Conservation (phyloP, 441 rosid species). For the Biscutella laevigata region DNA sequence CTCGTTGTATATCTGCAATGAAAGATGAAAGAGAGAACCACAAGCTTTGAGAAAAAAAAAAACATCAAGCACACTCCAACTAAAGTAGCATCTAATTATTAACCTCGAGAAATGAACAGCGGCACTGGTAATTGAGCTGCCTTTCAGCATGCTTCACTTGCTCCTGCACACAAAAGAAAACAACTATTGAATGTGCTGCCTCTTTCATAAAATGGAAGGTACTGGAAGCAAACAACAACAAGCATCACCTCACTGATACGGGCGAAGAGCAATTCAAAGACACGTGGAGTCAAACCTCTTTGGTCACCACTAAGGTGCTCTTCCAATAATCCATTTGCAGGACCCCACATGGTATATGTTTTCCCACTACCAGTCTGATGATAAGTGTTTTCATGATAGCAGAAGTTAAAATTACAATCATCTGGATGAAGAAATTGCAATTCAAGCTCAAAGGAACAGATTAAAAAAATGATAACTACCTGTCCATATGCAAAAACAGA, state of each 20-base stretch:
- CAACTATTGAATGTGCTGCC: conserved; percentile 11
- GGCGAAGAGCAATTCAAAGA: conserved; percentile 69
- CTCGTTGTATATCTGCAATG: conserved; percentile 90
- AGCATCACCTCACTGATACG: conserved; percentile 73
- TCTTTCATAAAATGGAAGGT: conserved; percentile 7
- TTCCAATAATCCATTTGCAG: conserved; percentile 72
- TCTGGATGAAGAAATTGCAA: background rate
- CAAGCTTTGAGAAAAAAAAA: conserved; percentile 6
- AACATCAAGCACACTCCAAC: background rate
- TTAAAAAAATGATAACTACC: conserved; percentile 30
- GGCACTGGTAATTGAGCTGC: conserved; percentile 91
- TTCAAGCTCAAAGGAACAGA: background rate
- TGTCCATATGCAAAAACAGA: conserved; percentile 99
- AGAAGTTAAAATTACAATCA: conserved; percentile 5
- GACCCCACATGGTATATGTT: conserved; percentile 99
- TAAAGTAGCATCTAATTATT: conserved; percentile 1
- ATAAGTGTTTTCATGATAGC: conserved; percentile 11
- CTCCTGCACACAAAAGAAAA: conserved; percentile 45
- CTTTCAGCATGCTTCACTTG: conserved; percentile 72
- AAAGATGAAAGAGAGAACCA: conserved; percentile 4
- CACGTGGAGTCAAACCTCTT: conserved; percentile 94
- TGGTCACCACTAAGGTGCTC: conserved; percentile 57
- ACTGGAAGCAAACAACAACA: conserved; percentile 9
- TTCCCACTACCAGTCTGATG: conserved; percentile 95
- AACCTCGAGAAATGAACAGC: conserved; percentile 99